These are phyloP conservation scores for Populus hybrid DNA, from an alignment of 441 rosid species.

Conservation along the genomic window DNA sequence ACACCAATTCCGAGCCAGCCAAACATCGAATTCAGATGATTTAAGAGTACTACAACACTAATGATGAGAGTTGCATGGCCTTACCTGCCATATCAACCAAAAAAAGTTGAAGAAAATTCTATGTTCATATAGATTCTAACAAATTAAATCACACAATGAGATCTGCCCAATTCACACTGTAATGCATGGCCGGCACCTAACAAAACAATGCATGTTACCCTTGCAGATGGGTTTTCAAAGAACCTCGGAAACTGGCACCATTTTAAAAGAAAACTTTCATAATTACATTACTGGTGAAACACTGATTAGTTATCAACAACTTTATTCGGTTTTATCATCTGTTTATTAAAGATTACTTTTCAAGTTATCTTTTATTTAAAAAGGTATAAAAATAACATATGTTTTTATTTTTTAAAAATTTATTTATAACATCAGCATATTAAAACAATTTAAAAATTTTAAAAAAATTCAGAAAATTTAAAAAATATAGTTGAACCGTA, in stretches of 20 bases:
- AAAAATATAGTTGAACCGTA: too few relatives aligned
- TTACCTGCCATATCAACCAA: neutral
- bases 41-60: too few relatives aligned
- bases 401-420: too few relatives aligned
- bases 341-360: too few relatives aligned
- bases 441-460: too few relatives aligned
- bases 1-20: neutral
- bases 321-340: neutral
- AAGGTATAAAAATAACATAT: too few relatives aligned
- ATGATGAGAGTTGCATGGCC: neutral
- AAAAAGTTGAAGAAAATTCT: neutral
- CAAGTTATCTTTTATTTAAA: too few relatives aligned
- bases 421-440: too few relatives aligned
- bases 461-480: too few relatives aligned
- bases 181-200: neutral
- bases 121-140: neutral
- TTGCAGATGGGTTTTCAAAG: neutral
- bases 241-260: neutral
- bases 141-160: neutral
- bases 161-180: neutral
- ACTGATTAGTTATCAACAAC: slow-evolving; percentile 11
- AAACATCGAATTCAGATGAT: neutral
- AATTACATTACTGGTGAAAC: neutral
- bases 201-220: neutral
- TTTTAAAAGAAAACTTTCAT: too few relatives aligned